Conservation (phyloP, 139 green algal species). For the Chlamydomonas asymmetrica region DNA sequence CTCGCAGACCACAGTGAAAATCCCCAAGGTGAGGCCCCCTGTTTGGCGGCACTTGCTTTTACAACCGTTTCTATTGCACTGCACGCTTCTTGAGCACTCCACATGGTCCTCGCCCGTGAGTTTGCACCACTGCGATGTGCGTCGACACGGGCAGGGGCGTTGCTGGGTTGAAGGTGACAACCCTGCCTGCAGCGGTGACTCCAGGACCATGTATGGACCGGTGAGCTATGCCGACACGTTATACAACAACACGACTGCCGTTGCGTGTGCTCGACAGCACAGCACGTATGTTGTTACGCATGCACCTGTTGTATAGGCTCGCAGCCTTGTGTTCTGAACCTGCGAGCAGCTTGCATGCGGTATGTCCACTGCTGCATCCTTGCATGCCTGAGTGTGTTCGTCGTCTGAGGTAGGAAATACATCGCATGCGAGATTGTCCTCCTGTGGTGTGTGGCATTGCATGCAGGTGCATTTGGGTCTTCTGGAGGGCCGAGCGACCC, state of each 20-base stretch:
- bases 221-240: too few relatives aligned
- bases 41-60: too few relatives aligned
- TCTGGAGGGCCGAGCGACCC: conserved; percentile 61
- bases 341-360: too few relatives aligned
- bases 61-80: too few relatives aligned
- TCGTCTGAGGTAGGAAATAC: neutral
- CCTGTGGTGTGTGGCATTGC: neutral
- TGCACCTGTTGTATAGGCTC: too few relatives aligned
- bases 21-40: conserved; percentile 45
- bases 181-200: conserved; percentile 52
- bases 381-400: too few relatives aligned
- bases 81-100: too few relatives aligned
- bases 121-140: neutral
- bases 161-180: conserved; percentile 92
- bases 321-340: too few relatives aligned
- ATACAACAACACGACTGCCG: too few relatives aligned
- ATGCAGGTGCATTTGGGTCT: conserved; percentile 66
- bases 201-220: conserved; percentile 60
- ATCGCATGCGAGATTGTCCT: neutral
- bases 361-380: too few relatives aligned
- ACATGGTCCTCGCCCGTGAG: neutral
- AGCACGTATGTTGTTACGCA: too few relatives aligned
- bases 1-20: conserved; percentile 57
- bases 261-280: too few relatives aligned
- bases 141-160: conserved; percentile 63